Evolutionary conservation across 192 early-diverging fungal species (phyloP).

Genomic region (Phycomyces blakesleeanus): DNA sequence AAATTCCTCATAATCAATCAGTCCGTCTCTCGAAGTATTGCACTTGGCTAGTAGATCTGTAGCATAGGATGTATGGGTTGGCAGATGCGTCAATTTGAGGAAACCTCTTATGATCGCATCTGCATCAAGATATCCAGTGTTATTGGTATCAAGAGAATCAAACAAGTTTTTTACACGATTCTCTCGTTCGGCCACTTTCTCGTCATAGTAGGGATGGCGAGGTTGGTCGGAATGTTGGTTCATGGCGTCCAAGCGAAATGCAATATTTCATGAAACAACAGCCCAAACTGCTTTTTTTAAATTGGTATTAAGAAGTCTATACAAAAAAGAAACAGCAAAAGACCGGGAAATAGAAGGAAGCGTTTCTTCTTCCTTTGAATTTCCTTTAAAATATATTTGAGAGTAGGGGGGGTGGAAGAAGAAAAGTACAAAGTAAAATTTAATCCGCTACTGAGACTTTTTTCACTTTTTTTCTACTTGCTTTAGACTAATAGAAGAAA

Average conservation of each 20-base stretch:
- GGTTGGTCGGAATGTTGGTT: not conserved
- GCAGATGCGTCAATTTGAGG: conserved; percentile 35
- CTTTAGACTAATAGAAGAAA: too few relatives aligned
- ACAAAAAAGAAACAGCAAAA: too few relatives aligned
- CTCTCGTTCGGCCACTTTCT: conserved; percentile 31
- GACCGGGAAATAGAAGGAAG: too few relatives aligned
- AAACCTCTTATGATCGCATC: conserved; percentile 37
- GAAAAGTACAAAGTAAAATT: too few relatives aligned
- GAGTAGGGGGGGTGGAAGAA: too few relatives aligned
- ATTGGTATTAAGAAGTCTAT: too few relatives aligned
- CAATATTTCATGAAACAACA: too few relatives aligned
- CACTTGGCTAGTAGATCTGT: conserved; percentile 38
- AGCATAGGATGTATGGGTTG: conserved; percentile 43
- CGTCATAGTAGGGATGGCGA: conserved; percentile 34
- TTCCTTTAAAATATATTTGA: too few relatives aligned
- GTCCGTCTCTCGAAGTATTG: conserved; percentile 35
- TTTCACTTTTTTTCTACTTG: too few relatives aligned
- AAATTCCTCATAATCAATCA: conserved; percentile 53
- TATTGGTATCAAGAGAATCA: conserved; percentile 30
- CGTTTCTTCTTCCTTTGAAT: too few relatives aligned
- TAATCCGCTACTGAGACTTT: too few relatives aligned
- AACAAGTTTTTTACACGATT: conserved; percentile 36
- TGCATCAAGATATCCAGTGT: conserved; percentile 32
- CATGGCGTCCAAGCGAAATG: not conserved
- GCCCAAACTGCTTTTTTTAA: too few relatives aligned